These are phyloP conservation scores for Triadica sebifera DNA, from an alignment of 345 rosid species.

Conservation along the genomic window DNA sequence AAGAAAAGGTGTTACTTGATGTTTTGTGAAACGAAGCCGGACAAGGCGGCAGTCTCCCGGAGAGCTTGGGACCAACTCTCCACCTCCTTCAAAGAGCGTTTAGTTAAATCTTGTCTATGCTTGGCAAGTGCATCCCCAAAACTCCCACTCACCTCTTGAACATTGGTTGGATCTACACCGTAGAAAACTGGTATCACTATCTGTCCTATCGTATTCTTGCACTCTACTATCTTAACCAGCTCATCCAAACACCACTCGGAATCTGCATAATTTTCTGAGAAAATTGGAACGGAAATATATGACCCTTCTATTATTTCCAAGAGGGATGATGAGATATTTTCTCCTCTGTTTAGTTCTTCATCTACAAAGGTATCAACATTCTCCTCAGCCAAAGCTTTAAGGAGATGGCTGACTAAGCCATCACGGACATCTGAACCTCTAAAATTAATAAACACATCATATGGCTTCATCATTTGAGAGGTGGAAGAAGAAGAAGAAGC, in stretches of 20 bases:
- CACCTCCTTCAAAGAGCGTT: not conserved
- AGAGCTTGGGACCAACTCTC: not conserved
- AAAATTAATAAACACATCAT: constrained; percentile 3
- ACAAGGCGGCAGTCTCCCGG: not conserved
- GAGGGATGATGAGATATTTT: not conserved
- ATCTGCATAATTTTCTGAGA: not conserved
- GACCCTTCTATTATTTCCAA: not conserved
- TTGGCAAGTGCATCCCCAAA: not conserved
- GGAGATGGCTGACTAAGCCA: not conserved
- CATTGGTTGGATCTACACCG: too few species aligned
- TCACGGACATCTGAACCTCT: constrained; percentile 5
- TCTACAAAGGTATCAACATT: not conserved
- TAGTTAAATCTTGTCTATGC: not conserved
- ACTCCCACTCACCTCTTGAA: not conserved
- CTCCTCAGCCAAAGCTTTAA: not conserved
- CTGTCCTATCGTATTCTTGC: too few species aligned
- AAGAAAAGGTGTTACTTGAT: not conserved
- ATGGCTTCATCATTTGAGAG: not conserved
- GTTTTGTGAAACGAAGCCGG: not conserved
- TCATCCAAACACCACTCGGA: too few species aligned
- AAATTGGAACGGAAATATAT: not conserved
- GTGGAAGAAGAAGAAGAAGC: too few species aligned
- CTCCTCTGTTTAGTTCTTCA: not conserved
- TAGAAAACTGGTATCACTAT: too few species aligned
- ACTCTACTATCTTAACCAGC: too few species aligned